These are phyloP conservation scores for Clavispora phyllophila DNA, from an alignment of 805 yeast genomes.

Conservation along the genomic window DNA sequence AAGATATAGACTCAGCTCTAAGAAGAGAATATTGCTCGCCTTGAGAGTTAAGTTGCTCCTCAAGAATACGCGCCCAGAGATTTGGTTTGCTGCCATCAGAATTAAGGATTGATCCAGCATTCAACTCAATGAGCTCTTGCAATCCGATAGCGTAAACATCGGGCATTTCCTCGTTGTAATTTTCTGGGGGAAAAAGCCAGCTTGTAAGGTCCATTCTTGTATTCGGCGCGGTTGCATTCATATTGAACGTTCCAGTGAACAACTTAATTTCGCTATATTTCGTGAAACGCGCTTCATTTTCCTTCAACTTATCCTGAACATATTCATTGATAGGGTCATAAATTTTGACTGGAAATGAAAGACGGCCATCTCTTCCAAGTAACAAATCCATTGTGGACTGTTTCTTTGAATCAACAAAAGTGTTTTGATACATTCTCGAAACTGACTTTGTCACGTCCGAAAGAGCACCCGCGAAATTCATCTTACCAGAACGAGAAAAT, in stretches of 20 bases:
- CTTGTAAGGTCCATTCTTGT: constrained; percentile 51
- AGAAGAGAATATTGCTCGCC: constrained; percentile 50
- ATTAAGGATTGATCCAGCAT: constrained; percentile 83
- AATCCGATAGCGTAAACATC: constrained; percentile 86
- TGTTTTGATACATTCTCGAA: constrained; percentile 90
- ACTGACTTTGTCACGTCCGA: constrained; percentile 96
- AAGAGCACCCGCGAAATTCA: constrained; percentile 95
- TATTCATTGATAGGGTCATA: constrained; percentile 87
- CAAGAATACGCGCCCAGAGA: constrained; percentile 73
- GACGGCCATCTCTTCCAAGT: constrained; percentile 68
- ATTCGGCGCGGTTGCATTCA: constrained; percentile 61
- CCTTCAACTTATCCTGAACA: constrained; percentile 60
- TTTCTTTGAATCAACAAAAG: constrained; percentile 86
- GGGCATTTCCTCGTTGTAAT: constrained; percentile 43
- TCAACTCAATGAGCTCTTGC: constrained; percentile 90
- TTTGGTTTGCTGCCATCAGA: constrained; percentile 76
- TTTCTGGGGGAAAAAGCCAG: constrained; percentile 79
- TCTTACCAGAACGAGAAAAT: constrained; percentile 89
- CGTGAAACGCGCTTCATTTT: constrained; percentile 50
- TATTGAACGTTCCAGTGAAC: constrained; percentile 81
- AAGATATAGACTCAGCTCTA: constrained; percentile 72
- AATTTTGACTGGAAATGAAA: constrained; percentile 64
- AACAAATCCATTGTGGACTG: constrained; percentile 86
- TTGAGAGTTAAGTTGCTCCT: constrained; percentile 51
- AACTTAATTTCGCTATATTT: constrained; percentile 54